Evolutionary conservation across 148 eudicot genomes (phyloP), one percentile per base, ranked within the genome.

Genomic region (Chenopodium formosanum): DNA sequence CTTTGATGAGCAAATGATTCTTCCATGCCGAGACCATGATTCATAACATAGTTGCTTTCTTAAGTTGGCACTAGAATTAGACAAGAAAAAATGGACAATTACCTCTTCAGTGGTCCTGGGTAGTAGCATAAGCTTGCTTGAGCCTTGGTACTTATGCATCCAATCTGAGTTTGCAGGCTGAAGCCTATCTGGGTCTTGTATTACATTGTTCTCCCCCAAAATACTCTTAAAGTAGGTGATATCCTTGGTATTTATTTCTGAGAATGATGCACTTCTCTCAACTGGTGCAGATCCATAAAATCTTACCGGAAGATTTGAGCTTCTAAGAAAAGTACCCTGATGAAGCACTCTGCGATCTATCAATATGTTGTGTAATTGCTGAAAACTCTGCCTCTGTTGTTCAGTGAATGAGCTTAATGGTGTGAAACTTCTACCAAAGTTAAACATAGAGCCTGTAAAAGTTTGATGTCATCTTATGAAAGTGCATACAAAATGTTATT

Each of bases 91-190:
- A n/a, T 7, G 16, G 70, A 87, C 62, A 72, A 60, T 22, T 79
- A 94, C 99, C 97, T 95, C 98, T 86, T 91, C 92, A 5, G 92
- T 90, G 83, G 75, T 92, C 79, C 84, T 89, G 48, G 99, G 99
- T 73, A 88, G 91, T 78, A 95, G 87, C 89, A 95, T 80, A 84
- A 95, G 91, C 85, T 90, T 90, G 89, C 99, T 95, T 81, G 92
- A 90, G 68, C 99, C 99, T 84, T 87, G 88, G 87, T 90, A 92
- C 78, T 94, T 92, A 50, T 88, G 78, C 98, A 95, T 91, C 98
- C 99, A 95, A 89, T 95, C 99, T n/a, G 90, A 89, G 83, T 95
- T 95, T 79, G 95, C 98, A 82, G 86, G 87, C 86, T 86, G 81
- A 79, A 95, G 90, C 74, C 90, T 86, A 82, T 92, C 97, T 83